These are phyloP conservation scores for Parathielavia hyrcaniae DNA, from an alignment of 495 filamentous ascomycete species.

Conservation along the genomic window DNA sequence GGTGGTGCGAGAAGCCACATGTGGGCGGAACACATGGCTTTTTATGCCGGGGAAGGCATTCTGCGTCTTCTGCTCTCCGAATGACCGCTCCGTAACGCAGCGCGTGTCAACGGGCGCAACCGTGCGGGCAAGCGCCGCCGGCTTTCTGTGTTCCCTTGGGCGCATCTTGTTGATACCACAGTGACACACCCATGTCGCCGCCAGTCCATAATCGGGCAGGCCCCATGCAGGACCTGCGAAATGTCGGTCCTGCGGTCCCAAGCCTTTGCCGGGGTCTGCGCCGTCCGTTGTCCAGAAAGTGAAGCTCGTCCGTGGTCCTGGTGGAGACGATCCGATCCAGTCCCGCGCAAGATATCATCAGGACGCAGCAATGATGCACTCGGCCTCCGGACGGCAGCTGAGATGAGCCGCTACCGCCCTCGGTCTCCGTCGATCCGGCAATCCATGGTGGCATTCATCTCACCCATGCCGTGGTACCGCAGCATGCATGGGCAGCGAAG, in stretches of 20 bases:
- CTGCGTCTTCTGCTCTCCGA: slow-evolving; percentile 1
- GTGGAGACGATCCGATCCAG: slow-evolving; percentile 14
- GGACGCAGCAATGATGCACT: not conserved
- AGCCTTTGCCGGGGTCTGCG: slow-evolving; percentile 11
- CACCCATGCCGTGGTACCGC: too few relatives aligned
- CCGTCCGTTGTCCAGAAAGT: slow-evolving; percentile 14
- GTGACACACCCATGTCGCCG: slow-evolving; percentile 1
- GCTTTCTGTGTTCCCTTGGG: not conserved
- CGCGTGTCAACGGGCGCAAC: slow-evolving; percentile 9
- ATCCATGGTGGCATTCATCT: not conserved
- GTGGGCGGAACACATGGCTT: slow-evolving; percentile 3
- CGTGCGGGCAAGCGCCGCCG: slow-evolving; percentile 4
- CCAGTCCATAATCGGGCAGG: not conserved
- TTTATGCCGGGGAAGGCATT: not conserved
- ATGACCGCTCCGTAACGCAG: too few relatives aligned
- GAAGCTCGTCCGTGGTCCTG: slow-evolving; percentile 14
- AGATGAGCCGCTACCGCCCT: slow-evolving; percentile 7
- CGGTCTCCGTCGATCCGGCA: not conserved
- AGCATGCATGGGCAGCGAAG: too few relatives aligned
- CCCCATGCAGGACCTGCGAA: slow-evolving; percentile 15
- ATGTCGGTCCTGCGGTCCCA: slow-evolving; percentile 19
- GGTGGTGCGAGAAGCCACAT: slow-evolving; percentile 9
- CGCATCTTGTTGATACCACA: not conserved
- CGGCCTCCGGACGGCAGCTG: too few relatives aligned
- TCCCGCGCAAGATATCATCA: slow-evolving; percentile 11